Percentiles rank a stretch among this genome's conserved stretches.
Conservation (phyloP, 2,329 filamentous ascomycete genomes). For the Pestalotiopsis sp. region DNA sequence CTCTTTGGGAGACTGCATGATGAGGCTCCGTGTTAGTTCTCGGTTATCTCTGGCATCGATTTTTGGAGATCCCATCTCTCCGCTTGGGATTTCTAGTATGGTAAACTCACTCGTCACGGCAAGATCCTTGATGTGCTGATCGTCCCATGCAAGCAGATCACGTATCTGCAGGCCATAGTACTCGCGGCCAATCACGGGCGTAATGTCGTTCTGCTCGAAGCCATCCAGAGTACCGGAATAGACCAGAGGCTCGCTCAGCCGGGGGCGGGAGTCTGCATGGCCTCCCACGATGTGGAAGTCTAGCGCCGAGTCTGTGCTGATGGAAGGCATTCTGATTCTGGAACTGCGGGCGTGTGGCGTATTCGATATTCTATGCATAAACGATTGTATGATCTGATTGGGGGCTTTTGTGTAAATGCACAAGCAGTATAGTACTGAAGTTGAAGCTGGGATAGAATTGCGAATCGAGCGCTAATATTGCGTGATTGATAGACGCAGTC, state of each 20-base stretch:
- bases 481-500: conserved; percentile 9
- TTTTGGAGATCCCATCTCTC: not conserved
- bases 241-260: conserved; percentile 32
- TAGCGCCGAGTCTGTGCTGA: conserved; percentile 15
- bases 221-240: conserved; percentile 42
- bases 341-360: not conserved
- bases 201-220: conserved; percentile 35
- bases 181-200: conserved; percentile 34
- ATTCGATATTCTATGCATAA: not conserved
- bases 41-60: not conserved
- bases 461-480: conserved; percentile 8
- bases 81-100: not conserved
- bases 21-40: not conserved
- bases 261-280: conserved; percentile 22
- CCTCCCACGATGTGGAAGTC: conserved; percentile 25
- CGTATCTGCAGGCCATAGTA: conserved; percentile 31
- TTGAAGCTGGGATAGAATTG: conserved; percentile 3
- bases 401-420: not conserved
- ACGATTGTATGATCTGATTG: not conserved
- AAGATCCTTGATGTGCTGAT: conserved; percentile 21
- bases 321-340: conserved; percentile 35
- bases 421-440: not conserved
- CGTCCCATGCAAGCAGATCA: conserved; percentile 25
- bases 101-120: conserved; percentile 26
- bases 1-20: conserved; percentile 41